Evolutionary conservation across 2,329 filamentous ascomycete genomes (phyloP).

Genomic region (Monosporascus sp.): DNA sequence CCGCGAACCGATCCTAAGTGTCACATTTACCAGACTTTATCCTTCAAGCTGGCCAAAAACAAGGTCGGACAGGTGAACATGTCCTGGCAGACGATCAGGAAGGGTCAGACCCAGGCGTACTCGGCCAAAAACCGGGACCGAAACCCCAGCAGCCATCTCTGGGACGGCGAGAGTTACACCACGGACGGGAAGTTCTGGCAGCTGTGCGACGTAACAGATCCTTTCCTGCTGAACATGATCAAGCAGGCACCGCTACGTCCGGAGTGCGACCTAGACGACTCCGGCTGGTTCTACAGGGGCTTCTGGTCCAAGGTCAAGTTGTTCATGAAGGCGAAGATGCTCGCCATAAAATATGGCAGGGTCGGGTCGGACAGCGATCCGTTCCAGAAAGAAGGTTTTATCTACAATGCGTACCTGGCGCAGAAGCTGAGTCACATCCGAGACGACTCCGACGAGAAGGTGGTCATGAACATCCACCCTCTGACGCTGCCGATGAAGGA

Average conservation of each 20-base stretch:
- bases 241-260: slow-evolving; percentile 55
- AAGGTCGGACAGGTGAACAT: slow-evolving; percentile 41
- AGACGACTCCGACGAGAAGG: slow-evolving; percentile 19
- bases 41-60: slow-evolving; percentile 67
- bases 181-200: slow-evolving; percentile 91
- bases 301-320: slow-evolving; percentile 79
- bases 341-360: slow-evolving; percentile 56
- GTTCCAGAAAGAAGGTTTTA: slow-evolving; percentile 27
- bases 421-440: slow-evolving; percentile 21
- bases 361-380: slow-evolving; percentile 41
- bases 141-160: slow-evolving; percentile 61
- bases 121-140: slow-evolving; percentile 25
- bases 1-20: slow-evolving; percentile 73
- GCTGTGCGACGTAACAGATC: slow-evolving; percentile 85
- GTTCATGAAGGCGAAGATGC: slow-evolving; percentile 83
- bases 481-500: slow-evolving; percentile 26
- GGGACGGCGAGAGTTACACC: slow-evolving; percentile 71
- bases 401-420: slow-evolving; percentile 37
- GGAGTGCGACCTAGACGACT: slow-evolving; percentile 54
- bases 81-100: slow-evolving; percentile 46
- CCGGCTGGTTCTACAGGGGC: slow-evolving; percentile 83
- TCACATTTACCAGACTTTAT: slow-evolving; percentile 81
- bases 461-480: slow-evolving; percentile 19
- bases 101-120: slow-evolving; percentile 34
- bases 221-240: slow-evolving; percentile 63